phyloP scores from a whole-genome alignment of 2,329 filamentous ascomycete genomes.

The Plectosphaerella cucumerina region DNA sequence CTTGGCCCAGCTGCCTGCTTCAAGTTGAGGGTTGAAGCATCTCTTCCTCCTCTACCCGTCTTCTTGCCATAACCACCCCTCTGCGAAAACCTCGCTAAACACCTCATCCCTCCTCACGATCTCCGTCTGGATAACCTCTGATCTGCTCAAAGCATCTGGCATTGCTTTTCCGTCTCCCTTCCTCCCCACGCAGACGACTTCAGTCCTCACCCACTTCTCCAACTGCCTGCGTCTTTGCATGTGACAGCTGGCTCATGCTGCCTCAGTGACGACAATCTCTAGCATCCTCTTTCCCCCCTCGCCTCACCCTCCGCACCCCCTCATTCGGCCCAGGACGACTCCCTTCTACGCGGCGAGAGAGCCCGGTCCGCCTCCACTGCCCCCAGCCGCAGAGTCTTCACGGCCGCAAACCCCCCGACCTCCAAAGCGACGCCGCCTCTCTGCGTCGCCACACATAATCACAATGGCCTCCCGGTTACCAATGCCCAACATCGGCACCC shows the following conservation, averaged over 20 bases:
- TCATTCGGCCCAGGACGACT: constrained; percentile 4
- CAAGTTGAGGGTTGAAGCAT: not conserved
- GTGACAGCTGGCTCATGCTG: not conserved
- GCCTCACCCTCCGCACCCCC: constrained; percentile 8
- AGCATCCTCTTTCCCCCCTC: not conserved
- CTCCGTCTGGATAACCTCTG: no score
- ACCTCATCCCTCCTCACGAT: not conserved
- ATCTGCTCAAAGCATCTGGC: no score
- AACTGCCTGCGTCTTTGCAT: not conserved
- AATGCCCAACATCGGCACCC: constrained; percentile 32
- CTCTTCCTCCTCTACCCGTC: not conserved
- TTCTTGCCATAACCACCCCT: not conserved
- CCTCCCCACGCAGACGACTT: no score
- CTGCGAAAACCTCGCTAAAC: no score
- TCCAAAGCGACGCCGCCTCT: not conserved
- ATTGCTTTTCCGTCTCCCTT: no score
- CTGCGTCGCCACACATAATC: not conserved
- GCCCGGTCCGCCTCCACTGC: no score
- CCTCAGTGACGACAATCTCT: not conserved
- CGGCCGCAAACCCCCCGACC: not conserved
- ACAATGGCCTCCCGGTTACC: constrained; percentile 7
- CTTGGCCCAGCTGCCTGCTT: not conserved
- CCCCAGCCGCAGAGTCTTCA: no score
- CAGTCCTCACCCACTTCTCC: not conserved
- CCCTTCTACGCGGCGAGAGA: no score